A percentile compares a stretch with the other conserved stretches of the same genome.
Evolutionary conservation across 192 early-diverging fungal genomes (phyloP).

Genomic region (Coemansia sp.): DNA sequence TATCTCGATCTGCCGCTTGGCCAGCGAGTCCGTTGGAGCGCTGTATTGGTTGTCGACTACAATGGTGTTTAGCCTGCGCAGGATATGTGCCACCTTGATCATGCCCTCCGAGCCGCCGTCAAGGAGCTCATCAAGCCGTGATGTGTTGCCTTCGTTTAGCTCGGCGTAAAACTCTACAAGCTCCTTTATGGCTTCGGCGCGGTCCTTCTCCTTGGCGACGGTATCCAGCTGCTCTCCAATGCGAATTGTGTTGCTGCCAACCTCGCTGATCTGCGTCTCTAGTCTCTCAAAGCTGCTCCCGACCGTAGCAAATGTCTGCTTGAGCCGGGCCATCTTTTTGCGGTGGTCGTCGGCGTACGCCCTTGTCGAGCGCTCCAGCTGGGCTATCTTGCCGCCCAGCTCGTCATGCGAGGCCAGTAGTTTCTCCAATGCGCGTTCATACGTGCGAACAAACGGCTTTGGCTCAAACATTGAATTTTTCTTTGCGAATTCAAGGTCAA

Average conservation of each 20-base stretch:
- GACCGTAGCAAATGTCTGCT: constrained; percentile 80
- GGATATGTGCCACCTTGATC: constrained; percentile 81
- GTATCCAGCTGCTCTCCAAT: constrained; percentile 98
- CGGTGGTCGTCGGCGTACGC: constrained; percentile 71
- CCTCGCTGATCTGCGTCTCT: constrained; percentile 84
- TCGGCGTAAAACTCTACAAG: constrained; percentile 92
- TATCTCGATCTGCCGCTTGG: constrained; percentile 81
- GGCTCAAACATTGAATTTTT: constrained; percentile 72
- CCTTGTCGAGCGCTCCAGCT: constrained; percentile 75
- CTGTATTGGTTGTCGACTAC: constrained; percentile 49
- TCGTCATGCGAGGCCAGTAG: constrained; percentile 70
- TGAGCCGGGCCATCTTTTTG: constrained; percentile 76
- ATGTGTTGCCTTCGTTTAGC: constrained; percentile 73
- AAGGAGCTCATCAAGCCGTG: constrained; percentile 71
- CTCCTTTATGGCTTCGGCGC: constrained; percentile 84
- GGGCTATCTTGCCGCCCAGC: constrained; percentile 79
- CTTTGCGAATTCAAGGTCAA: constrained; percentile 50
- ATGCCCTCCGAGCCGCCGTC: constrained; percentile 79
- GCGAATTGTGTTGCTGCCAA: constrained; percentile 93
- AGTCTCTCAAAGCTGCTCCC: constrained; percentile 83
- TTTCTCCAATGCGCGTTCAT: constrained; percentile 82
- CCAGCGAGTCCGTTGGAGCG: constrained; percentile 52
- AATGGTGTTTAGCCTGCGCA: constrained; percentile 78
- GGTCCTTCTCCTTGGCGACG: constrained; percentile 85
- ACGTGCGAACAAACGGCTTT: constrained; percentile 87